Evolutionary conservation across 306 rosid species (phyloP).

Genomic region (Quercus bicolor): DNA sequence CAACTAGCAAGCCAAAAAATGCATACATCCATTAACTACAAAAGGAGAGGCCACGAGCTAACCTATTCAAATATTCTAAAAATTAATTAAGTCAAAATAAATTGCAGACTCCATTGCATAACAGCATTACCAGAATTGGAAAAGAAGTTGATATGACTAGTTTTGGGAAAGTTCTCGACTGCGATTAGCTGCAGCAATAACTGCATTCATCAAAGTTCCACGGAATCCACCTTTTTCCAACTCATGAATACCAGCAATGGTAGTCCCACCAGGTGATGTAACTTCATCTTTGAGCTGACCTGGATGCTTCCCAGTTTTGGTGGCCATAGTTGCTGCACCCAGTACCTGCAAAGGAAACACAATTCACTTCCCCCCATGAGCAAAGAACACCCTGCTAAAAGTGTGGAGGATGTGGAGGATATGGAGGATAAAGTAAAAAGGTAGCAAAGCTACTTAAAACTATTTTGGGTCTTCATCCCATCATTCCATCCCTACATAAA

Average conservation of each 20-base stretch:
- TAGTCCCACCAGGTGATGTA: slow-evolving; percentile 86
- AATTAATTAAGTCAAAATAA: neutral
- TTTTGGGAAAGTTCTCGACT: slow-evolving; percentile 59
- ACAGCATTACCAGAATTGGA: neutral
- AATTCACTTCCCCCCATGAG: neutral
- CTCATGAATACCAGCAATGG: slow-evolving; percentile 83
- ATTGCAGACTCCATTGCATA: neutral
- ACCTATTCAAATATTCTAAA: neutral
- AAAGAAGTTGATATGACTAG: neutral
- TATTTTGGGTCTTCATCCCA: neutral
- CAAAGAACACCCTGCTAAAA: neutral
- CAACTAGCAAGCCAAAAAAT: too few relatives aligned
- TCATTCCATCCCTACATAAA: neutral
- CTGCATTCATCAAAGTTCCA: slow-evolving; percentile 88
- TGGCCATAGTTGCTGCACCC: slow-evolving; percentile 86
- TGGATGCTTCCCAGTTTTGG: slow-evolving; percentile 63
- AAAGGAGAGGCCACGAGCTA: too few relatives aligned
- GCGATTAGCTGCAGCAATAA: slow-evolving; percentile 73
- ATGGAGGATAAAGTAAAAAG: neutral
- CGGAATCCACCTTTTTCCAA: slow-evolving; percentile 91
- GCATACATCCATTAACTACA: too few relatives aligned
- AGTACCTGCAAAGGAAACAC: slow-evolving; percentile 48
- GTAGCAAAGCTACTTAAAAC: neutral
- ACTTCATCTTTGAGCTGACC: slow-evolving; percentile 90
- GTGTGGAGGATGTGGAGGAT: neutral